Evolutionary conservation across 1,284 basidiomycete species (phyloP).

Genomic region (Macrocystidia cucumis): DNA sequence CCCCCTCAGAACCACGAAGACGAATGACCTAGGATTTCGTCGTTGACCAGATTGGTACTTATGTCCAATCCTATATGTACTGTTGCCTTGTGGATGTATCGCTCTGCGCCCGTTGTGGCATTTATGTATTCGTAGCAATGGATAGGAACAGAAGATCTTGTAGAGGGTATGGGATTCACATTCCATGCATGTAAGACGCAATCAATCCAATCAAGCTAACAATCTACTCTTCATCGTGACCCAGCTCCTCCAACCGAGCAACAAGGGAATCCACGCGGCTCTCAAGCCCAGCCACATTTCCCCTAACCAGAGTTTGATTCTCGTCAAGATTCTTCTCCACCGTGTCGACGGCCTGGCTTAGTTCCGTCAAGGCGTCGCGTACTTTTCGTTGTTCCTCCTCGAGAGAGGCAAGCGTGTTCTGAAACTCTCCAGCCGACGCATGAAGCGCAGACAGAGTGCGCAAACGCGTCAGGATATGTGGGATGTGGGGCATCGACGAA

Average conservation of each 20-base stretch:
- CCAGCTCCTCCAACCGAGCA: conserved; percentile 38
- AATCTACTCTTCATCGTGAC: conserved; percentile 10
- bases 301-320: conserved; percentile 66
- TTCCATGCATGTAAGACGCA: too few relatives aligned
- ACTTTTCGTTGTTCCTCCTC: conserved; percentile 66
- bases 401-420: conserved; percentile 60
- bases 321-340: conserved; percentile 73
- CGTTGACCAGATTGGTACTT: too few relatives aligned
- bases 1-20: conserved; percentile 20
- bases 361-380: conserved; percentile 55
- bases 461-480: conserved; percentile 84
- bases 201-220: conserved; percentile 6
- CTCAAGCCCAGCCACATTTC: conserved; percentile 68
- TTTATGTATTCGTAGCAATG: neutral
- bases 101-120: neutral
- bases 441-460: conserved; percentile 82
- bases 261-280: conserved; percentile 50
- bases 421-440: conserved; percentile 73
- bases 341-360: conserved; percentile 60
- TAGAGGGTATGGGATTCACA: conserved; percentile 4
- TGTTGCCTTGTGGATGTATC: too few relatives aligned
- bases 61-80: too few relatives aligned
- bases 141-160: conserved; percentile 7
- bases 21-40: conserved; percentile 16
- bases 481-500: conserved; percentile 84